Evolutionary conservation across 352 stramenopile species (phyloP).

Genomic region (Pythium vanterpoolii): DNA sequence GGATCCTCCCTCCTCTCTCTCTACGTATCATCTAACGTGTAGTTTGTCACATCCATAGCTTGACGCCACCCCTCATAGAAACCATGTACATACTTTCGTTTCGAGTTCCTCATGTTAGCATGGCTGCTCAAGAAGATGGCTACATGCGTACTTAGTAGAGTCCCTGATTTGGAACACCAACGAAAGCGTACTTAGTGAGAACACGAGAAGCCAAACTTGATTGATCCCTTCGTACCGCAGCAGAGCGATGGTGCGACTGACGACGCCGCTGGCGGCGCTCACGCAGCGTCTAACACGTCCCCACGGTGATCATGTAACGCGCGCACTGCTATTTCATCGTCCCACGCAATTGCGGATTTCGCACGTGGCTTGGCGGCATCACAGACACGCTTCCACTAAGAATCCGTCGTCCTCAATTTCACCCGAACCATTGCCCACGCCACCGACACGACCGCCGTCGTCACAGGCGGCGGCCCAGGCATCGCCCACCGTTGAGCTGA

Average conservation of each 20-base stretch:
- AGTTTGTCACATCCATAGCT: no score
- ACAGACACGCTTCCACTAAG: background rate
- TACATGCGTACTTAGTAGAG: constrained; percentile 2
- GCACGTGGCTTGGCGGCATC: background rate
- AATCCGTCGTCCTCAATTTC: background rate
- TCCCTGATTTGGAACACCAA: background rate
- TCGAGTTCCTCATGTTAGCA: no score
- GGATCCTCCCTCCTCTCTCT: no score
- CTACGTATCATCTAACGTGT: no score
- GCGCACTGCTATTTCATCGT: background rate
- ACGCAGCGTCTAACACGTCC: background rate
- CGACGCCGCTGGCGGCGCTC: background rate
- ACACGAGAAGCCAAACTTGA: background rate
- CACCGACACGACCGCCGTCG: no score
- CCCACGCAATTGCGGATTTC: background rate
- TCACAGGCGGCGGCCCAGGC: background rate
- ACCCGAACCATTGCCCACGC: background rate
- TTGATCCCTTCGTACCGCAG: background rate
- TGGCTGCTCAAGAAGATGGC: background rate
- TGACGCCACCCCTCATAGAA: no score
- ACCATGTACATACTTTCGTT: no score
- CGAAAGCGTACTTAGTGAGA: background rate
- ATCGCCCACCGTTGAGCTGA: constrained; percentile 35
- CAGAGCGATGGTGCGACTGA: background rate
- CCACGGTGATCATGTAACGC: background rate